Evolutionary conservation across 345 rosid genomes (phyloP), one percentile per base, ranked within the genome.

Genomic region (Pelargonium nanum): DNA sequence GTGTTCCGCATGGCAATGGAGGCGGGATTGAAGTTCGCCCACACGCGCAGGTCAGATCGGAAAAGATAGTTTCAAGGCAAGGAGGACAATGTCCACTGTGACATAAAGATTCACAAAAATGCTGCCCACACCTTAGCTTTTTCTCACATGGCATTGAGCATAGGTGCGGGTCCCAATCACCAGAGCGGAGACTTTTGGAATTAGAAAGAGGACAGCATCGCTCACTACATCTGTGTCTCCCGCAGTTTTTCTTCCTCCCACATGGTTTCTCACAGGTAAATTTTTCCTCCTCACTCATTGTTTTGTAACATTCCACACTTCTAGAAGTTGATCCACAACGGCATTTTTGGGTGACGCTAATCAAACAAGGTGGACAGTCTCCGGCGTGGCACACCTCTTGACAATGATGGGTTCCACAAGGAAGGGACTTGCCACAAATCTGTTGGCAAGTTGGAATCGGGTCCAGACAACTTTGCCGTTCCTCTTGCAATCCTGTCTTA

Each of bases 81-180:
- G 97, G 89, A 74, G 92, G 87, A 68, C 96, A 93, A 59, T 93
- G 96, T 26, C 99, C 99, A 75, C 90, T 87, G 66, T 93, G 97
- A 82, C 97, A 93, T 44, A 85, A 68, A 2, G 90, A 75, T 63
- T 87, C 89, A 72, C 99, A 93, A 57, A 81, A 74, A 81, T 93
- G 97, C 63, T 87, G 96, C 50, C 95, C 90, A 51, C 99, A 90
- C 67, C 96, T 84, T 51, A 87, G 83, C 77, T 86, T 87, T 86
- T 93, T 93, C 58, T 81, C 95, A 72, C 99, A 93, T 5, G 85
- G 69, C 79, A 90, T 77, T 59, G 89, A 88, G 74, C 99, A 93
- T 44, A 82, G 77, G 71, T 93, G 97, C 12, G 88, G 92, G 71
- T 93, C 94, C 96, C 91, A 84, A 30, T 77, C 77, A 15, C 79